Percentiles rank a stretch among this genome's conserved stretches.
phyloP scores from a whole-genome alignment of 768 basidiomycete genomes.

The Collybia sp. region DNA sequence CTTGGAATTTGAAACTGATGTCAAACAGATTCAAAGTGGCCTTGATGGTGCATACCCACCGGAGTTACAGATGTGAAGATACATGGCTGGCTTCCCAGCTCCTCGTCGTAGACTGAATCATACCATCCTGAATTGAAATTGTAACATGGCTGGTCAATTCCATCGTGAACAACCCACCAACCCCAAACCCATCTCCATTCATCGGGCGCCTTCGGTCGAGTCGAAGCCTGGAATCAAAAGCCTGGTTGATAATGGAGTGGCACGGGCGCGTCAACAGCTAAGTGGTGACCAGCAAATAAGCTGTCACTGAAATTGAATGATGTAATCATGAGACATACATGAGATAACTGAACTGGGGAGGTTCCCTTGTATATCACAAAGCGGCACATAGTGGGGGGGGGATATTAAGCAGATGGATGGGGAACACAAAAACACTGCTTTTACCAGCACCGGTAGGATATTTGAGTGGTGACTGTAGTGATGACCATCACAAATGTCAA shows the following conservation, averaged over 20 bases:
- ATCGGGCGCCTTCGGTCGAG: conserved; percentile 80
- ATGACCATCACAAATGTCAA: not conserved
- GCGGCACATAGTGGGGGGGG: conserved; percentile 58
- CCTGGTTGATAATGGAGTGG: conserved; percentile 97
- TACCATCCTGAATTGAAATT: conserved; percentile 74
- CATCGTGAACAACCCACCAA: conserved; percentile 49
- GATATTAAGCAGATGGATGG: too few relatives aligned
- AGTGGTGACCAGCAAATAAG: conserved; percentile 4
- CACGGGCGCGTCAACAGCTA: conserved; percentile 90
- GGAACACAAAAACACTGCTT: too few relatives aligned
- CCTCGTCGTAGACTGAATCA: conserved; percentile 79
- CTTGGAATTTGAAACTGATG: conserved; percentile 27
- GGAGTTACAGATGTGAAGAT: conserved; percentile 96
- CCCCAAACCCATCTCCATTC: conserved; percentile 95
- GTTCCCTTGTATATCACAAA: conserved; percentile 96
- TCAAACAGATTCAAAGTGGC: not conserved
- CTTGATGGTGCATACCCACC: conserved; percentile 39
- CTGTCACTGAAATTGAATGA: not conserved
- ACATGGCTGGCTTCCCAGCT: conserved; percentile 84
- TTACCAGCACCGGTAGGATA: too few relatives aligned
- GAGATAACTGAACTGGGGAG: conserved; percentile 86
- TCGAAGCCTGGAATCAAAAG: conserved; percentile 89
- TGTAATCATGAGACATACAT: conserved; percentile 37
- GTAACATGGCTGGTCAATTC: not conserved
- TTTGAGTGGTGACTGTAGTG: too few relatives aligned